phyloP scores from a whole-genome alignment of 495 filamentous ascomycete genomes.

The Neurospora sp. region DNA sequence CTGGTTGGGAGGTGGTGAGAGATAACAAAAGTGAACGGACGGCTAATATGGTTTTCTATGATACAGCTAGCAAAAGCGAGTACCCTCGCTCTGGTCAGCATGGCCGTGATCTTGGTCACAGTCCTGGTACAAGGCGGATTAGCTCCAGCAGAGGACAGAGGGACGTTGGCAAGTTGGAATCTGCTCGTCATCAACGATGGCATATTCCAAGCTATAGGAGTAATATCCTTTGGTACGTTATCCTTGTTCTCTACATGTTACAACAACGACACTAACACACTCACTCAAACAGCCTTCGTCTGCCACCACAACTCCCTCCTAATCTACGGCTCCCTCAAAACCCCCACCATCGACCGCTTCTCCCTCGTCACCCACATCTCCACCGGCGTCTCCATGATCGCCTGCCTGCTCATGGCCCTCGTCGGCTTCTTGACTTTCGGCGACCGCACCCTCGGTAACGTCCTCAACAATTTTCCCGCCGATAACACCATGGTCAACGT shows the following conservation, averaged over 20 bases:
- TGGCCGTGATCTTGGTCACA: constrained; percentile 78
- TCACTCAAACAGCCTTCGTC: constrained; percentile 51
- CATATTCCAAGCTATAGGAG: constrained; percentile 90
- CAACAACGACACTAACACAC: no score
- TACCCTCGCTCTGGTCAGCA: constrained; percentile 80
- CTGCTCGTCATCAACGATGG: constrained; percentile 69
- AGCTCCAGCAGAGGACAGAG: constrained; percentile 58
- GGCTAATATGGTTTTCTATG: not conserved
- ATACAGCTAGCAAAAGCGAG: constrained; percentile 85
- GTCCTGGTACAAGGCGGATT: constrained; percentile 77
- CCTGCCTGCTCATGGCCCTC: constrained; percentile 81
- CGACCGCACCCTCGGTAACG: constrained; percentile 82
- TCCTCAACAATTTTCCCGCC: constrained; percentile 92
- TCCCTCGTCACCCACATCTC: constrained; percentile 84
- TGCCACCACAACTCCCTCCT: constrained; percentile 94
- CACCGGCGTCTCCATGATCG: constrained; percentile 76
- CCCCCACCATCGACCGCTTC: constrained; percentile 90
- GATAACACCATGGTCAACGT: constrained; percentile 89
- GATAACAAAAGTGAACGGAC: not conserved
- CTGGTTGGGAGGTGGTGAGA: not conserved
- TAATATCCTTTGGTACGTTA: constrained; percentile 84
- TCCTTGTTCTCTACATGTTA: no score
- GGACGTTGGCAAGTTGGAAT: constrained; percentile 49
- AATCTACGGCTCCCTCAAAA: constrained; percentile 93
- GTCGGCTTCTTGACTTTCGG: constrained; percentile 89